Percentiles rank a stretch among this genome's conserved stretches.
phyloP scores from a whole-genome alignment of 1,284 basidiomycete species.

The Melampsora larici-populina region DNA sequence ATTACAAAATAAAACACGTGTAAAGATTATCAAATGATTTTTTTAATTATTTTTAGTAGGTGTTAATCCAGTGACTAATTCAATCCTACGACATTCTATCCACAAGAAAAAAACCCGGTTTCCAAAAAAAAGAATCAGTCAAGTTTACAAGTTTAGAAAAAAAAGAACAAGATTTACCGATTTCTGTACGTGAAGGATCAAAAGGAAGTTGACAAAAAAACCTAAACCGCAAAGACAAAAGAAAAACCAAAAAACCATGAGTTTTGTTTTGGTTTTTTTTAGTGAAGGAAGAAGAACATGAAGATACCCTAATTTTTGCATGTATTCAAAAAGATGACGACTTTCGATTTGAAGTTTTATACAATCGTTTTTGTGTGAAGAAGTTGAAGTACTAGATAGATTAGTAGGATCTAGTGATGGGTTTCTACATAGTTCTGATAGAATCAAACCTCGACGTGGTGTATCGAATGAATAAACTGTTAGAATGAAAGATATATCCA shows the following conservation, averaged over 20 bases:
- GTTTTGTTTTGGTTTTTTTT: background rate
- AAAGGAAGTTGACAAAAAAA: slow-evolving; percentile 37
- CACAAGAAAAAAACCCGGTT: no score
- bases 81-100: slow-evolving; percentile 33
- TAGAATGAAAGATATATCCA: background rate
- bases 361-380: slow-evolving; percentile 3
- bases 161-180: background rate
- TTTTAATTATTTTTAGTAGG: background rate
- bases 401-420: background rate
- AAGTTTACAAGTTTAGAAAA: background rate
- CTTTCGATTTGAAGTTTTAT: slow-evolving; percentile 20
- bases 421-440: slow-evolving; percentile 21
- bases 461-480: slow-evolving; percentile 24
- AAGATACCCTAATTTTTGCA: slow-evolving; percentile 34
- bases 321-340: slow-evolving; percentile 36
- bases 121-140: background rate
- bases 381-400: background rate
- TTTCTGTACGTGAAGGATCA: slow-evolving; percentile 36
- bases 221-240: slow-evolving; percentile 1
- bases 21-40: no score
- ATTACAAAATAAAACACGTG: no score
- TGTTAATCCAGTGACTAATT: slow-evolving; percentile 23
- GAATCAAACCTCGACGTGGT: slow-evolving; percentile 3
- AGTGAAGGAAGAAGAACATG: background rate
- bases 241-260: background rate